These are phyloP conservation scores for Penicillium flavigenum DNA, from an alignment of 495 filamentous ascomycete genomes.

Conservation along the genomic window DNA sequence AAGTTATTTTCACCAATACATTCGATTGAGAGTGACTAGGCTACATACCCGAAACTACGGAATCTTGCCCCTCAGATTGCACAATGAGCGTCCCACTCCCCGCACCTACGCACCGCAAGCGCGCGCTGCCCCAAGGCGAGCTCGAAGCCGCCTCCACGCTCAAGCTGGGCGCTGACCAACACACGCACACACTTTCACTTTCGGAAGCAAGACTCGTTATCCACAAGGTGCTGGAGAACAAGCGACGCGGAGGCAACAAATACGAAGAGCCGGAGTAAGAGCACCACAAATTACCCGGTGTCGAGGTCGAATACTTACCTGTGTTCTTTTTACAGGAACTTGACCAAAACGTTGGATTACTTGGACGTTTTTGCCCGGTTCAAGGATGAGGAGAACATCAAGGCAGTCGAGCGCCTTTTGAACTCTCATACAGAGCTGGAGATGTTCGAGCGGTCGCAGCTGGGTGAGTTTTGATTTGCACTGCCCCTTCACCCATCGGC, in stretches of 20 bases:
- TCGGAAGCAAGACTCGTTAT: slow-evolving; percentile 91
- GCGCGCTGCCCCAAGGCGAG: slow-evolving; percentile 71
- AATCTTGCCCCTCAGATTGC: neutral
- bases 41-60: neutral
- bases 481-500: neutral
- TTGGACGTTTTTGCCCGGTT: slow-evolving; percentile 91
- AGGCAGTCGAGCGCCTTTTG: slow-evolving; percentile 82
- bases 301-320: slow-evolving; percentile 13
- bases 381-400: slow-evolving; percentile 89
- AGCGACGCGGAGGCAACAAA: slow-evolving; percentile 46
- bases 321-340: slow-evolving; percentile 40
- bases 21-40: neutral
- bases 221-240: slow-evolving; percentile 74
- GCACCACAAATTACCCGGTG: neutral
- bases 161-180: slow-evolving; percentile 86
- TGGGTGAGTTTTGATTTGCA: slow-evolving; percentile 59
- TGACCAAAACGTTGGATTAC: slow-evolving; percentile 86
- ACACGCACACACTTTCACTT: slow-evolving; percentile 82
- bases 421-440: slow-evolving; percentile 74
- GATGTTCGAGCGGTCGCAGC: slow-evolving; percentile 88
- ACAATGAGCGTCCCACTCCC: slow-evolving; percentile 45
- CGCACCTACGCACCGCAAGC: slow-evolving; percentile 65
- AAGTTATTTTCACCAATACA: neutral
- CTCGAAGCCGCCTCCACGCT: slow-evolving; percentile 83
- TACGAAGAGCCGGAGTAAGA: slow-evolving; percentile 54